Percentiles rank a stretch among this genome's conserved stretches.
Conservation (phyloP, 1,284 basidiomycete genomes). For the Pseudozyma flocculosa region DNA sequence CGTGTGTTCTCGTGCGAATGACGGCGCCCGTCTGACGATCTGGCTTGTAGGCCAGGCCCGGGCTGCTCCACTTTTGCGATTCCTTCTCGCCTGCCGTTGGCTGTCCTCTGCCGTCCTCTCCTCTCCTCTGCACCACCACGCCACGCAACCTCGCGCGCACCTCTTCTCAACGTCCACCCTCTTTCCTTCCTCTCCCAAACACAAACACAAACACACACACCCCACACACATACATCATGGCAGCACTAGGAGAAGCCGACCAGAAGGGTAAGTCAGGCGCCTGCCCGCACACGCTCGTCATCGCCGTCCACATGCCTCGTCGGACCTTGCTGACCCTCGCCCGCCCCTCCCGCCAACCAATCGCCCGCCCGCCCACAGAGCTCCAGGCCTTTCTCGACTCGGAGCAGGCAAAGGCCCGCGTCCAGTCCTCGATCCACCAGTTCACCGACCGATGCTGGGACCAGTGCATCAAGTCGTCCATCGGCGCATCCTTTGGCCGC, state of each 20-base stretch:
- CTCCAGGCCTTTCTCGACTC: slow-evolving; percentile 78
- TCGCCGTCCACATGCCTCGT: too few species aligned
- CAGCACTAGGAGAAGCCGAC: slow-evolving; percentile 45
- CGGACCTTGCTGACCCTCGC: too few species aligned
- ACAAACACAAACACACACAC: slow-evolving; percentile 1
- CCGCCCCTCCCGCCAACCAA: neutral
- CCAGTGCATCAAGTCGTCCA: slow-evolving; percentile 81
- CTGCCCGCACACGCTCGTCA: too few species aligned
- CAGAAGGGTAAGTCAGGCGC: slow-evolving; percentile 30
- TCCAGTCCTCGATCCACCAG: slow-evolving; percentile 66
- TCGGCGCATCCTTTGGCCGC: slow-evolving; percentile 79
- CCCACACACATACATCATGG: slow-evolving; percentile 8
- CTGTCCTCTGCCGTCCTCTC: too few species aligned
- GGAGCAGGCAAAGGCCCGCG: slow-evolving; percentile 79
- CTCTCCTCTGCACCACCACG: too few species aligned
- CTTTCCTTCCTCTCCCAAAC: neutral
- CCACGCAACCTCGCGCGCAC: too few species aligned
- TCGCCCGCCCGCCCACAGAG: slow-evolving; percentile 61
- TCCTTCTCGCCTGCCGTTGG: too few species aligned
- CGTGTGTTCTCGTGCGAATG: too few species aligned
- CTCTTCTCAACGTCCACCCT: neutral
- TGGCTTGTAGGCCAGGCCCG: too few species aligned
- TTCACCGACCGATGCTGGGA: slow-evolving; percentile 53
- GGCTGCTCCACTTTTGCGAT: too few species aligned
- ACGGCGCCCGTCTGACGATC: too few species aligned